Base-by-base conservation (phyloP, 345 rosid genomes). In the Carallia pectinifolia region DNA sequence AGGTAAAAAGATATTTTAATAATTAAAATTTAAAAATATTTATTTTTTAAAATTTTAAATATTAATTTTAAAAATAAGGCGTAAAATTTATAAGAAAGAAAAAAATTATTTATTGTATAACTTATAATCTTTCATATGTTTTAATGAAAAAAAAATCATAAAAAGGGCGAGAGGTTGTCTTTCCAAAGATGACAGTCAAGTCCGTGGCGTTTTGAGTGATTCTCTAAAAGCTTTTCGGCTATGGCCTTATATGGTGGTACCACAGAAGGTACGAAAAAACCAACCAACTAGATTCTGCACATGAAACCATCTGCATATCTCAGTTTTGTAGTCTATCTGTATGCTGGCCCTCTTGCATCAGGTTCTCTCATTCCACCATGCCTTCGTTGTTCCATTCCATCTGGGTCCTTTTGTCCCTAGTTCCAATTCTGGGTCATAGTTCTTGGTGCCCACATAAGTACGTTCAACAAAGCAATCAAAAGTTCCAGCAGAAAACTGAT, bases 401-500 rank as follows among this genome's bases (percentile, higher is more conserved):
- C 72, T 73, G 67, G 82, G 77, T 76, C 68, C 64, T 81, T 64
- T 36, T 73, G 53, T 66, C 77, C 48, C n/a, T 44, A 4, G 19
- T 13, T 48, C 47, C 48, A 19, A 36, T 61, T 34, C 17, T 67
- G 56, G 69, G 64, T 13, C 62, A 27, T 78, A 64, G 53, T 70
- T 60, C 74, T 69, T 73, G 67, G 70, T 78, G 71, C 64, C 71
- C 67, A 37, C 71, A 54, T 8, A 44, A 55, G 53, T 69, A 68
- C 30, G 34, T 62, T n/a, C 67, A 27, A 40, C 64, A 68, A 6
- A 40, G 37, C 2, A 66, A 36, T 56, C 58, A 69, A 63, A 59
- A 75, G 55, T 85, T 89, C 61, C 72, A 82, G 81, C 88, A 84
- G 81, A 87, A 80, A 74, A 85, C 86, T 4, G 88, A 85, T 76